Evolutionary conservation across 1,139 yeast species (phyloP).

Genomic region (Saccharomyces pastorianus): DNA sequence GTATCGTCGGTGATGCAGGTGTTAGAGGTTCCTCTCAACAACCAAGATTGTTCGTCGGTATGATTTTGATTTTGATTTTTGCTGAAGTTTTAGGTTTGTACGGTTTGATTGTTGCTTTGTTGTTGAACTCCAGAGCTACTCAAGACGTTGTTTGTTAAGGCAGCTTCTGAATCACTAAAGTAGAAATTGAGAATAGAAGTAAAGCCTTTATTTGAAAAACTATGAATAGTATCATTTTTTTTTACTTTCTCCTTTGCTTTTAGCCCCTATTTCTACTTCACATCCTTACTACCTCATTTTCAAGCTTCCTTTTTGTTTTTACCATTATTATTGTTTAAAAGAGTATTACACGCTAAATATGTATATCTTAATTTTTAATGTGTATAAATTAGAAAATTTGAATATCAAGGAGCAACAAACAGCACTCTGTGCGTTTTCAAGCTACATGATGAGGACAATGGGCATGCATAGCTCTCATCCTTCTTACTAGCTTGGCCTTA

Average conservation of each 20-base stretch:
- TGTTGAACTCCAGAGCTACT: conserved; percentile 93
- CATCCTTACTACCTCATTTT: neutral
- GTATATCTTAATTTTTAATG: neutral
- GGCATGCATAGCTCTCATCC: neutral
- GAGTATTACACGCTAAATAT: neutral
- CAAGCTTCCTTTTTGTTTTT: neutral
- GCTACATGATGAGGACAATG: neutral
- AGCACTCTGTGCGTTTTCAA: neutral
- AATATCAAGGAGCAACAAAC: neutral
- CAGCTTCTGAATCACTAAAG: neutral
- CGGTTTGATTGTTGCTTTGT: conserved; percentile 94
- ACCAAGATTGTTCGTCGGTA: conserved; percentile 94
- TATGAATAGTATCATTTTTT: neutral
- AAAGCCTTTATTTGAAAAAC: neutral
- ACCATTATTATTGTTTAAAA: neutral
- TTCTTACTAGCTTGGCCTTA: neutral
- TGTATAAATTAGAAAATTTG: neutral
- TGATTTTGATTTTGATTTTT: conserved; percentile 93
- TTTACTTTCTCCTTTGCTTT: neutral
- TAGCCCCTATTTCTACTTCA: neutral
- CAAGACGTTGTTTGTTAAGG: conserved; percentile 76
- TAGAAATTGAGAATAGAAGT: neutral
- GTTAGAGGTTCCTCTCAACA: conserved; percentile 95
- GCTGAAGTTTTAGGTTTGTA: conserved; percentile 97
- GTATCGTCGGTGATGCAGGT: conserved; percentile 98